Percentiles rank a stretch among this genome's conserved stretches.
phyloP scores from a whole-genome alignment of 139 green algal species.

The Nannochloris sp. region DNA sequence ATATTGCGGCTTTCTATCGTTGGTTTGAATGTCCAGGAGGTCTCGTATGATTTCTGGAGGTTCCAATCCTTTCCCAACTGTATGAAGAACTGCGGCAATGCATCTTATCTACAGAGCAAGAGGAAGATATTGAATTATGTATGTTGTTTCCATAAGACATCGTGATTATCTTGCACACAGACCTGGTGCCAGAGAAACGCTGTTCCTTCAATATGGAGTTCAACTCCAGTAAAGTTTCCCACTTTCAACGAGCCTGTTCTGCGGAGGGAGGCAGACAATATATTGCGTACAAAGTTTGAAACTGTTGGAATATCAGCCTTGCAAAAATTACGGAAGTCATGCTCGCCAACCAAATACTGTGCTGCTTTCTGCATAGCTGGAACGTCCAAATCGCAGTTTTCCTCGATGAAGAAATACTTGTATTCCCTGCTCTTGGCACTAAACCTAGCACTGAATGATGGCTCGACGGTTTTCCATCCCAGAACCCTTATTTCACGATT shows the following conservation, averaged over 20 bases:
- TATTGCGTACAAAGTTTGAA: constrained; percentile 44
- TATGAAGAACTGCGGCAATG: constrained; percentile 84
- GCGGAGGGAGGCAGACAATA: constrained; percentile 33
- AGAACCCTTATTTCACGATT: constrained; percentile 66
- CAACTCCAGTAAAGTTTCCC: constrained; percentile 34
- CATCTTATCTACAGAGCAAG: constrained; percentile 55
- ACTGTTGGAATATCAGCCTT: constrained; percentile 57
- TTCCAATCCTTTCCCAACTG: constrained; percentile 78
- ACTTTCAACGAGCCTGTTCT: not conserved
- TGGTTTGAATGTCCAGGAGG: constrained; percentile 60
- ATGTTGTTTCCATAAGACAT: too few relatives aligned
- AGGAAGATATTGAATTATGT: not conserved
- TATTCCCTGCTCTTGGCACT: constrained; percentile 62
- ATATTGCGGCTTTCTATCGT: constrained; percentile 73
- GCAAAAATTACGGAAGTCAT: constrained; percentile 97
- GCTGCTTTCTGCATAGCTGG: constrained; percentile 65
- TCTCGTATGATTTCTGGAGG: constrained; percentile 49
- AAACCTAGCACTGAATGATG: constrained; percentile 79
- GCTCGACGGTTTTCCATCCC: constrained; percentile 59
- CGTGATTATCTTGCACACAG: not conserved
- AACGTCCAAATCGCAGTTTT: constrained; percentile 49
- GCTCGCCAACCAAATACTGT: constrained; percentile 61
- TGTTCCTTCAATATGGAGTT: constrained; percentile 37
- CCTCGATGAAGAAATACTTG: constrained; percentile 80
- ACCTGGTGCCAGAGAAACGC: constrained; percentile 87